These are phyloP conservation scores for Penicillium sp. DNA, from an alignment of 2,329 filamentous ascomycete genomes.

Conservation along the genomic window DNA sequence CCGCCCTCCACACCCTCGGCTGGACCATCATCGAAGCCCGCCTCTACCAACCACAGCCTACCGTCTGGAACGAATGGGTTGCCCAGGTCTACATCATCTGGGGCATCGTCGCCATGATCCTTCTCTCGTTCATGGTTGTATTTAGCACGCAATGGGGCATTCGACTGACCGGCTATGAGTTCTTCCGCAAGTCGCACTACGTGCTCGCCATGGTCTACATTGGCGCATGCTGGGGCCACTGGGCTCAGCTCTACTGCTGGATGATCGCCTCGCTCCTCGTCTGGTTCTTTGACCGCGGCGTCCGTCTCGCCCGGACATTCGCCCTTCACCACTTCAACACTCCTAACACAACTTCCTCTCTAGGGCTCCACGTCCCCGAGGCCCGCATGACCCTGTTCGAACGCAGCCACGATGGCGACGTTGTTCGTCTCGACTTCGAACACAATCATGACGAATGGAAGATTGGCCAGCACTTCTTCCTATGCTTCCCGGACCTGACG, in stretches of 20 bases:
- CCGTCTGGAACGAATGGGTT: constrained; percentile 62
- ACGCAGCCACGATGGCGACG: constrained; percentile 62
- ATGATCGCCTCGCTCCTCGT: constrained; percentile 69
- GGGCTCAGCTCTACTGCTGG: constrained; percentile 70
- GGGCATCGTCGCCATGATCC: constrained; percentile 70
- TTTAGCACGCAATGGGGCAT: constrained; percentile 66
- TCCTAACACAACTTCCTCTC: constrained; percentile 38
- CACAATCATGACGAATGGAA: constrained; percentile 66
- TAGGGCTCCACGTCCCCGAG: constrained; percentile 60
- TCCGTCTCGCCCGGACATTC: constrained; percentile 62
- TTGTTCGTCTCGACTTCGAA: constrained; percentile 69
- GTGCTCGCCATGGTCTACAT: constrained; percentile 75
- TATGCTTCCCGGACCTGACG: constrained; percentile 69
- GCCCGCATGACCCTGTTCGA: constrained; percentile 60
- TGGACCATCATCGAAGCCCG: constrained; percentile 71
- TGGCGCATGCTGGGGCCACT: constrained; percentile 77
- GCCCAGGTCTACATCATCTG: constrained; percentile 72
- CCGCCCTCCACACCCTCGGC: constrained; percentile 69
- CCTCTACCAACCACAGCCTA: constrained; percentile 74
- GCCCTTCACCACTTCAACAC: constrained; percentile 63
- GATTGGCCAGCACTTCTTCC: constrained; percentile 73
- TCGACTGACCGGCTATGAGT: constrained; percentile 72
- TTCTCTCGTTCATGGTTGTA: constrained; percentile 66
- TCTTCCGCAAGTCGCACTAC: constrained; percentile 77
- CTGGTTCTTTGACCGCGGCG: constrained; percentile 67